Evolutionary conservation across 495 filamentous ascomycete genomes (phyloP).

Genomic region (Immersiella caudata): DNA sequence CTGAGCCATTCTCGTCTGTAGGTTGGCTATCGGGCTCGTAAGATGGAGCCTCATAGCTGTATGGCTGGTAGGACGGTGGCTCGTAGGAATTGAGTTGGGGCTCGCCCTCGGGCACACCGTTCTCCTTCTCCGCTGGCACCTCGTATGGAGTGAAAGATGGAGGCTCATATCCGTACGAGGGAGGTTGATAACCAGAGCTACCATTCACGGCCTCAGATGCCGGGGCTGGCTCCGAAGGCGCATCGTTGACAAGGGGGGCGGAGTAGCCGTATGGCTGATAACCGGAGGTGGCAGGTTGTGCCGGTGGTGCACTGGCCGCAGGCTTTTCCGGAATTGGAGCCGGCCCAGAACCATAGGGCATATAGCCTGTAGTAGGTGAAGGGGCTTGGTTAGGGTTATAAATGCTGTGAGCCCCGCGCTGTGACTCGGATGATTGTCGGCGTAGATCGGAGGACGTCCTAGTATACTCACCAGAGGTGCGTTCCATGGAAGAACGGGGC

Average conservation of each 20-base stretch:
- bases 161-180: conserved; percentile 48
- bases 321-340: conserved; percentile 26
- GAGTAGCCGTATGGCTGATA: conserved; percentile 35
- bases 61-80: conserved; percentile 54
- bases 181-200: conserved; percentile 41
- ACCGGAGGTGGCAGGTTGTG: conserved; percentile 17
- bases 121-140: conserved; percentile 37
- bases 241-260: conserved; percentile 28
- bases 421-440: conserved; percentile 49
- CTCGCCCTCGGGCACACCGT: conserved; percentile 19
- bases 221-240: conserved; percentile 4
- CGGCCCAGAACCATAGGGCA: conserved; percentile 28
- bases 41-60: conserved; percentile 58
- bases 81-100: conserved; percentile 46
- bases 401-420: conserved; percentile 35
- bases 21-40: conserved; percentile 56
- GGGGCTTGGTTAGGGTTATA: conserved; percentile 37
- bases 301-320: background rate
- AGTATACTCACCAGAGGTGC: conserved; percentile 47
- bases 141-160: conserved; percentile 41
- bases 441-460: conserved; percentile 48
- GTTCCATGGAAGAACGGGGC: conserved; percentile 48
- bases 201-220: conserved; percentile 9
- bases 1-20: conserved; percentile 37
- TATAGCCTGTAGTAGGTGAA: conserved; percentile 34